Percentiles rank a stretch among this genome's conserved stretches.
Evolutionary conservation across 345 rosid species (phyloP).

Genomic region (Populus deltoides): DNA sequence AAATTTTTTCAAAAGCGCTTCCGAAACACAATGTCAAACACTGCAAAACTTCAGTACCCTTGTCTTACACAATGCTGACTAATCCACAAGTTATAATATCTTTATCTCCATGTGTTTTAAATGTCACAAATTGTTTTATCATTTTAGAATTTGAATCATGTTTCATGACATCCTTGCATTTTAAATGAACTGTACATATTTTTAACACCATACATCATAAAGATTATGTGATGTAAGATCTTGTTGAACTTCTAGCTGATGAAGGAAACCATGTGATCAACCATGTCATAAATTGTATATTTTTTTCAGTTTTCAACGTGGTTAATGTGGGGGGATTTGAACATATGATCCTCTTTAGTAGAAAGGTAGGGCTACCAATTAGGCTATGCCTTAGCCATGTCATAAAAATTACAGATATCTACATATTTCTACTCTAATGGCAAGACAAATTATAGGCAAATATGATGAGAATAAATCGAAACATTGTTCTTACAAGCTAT

Average conservation of each 20-base stretch:
- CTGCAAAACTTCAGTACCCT: not conserved
- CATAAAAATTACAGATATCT: not conserved
- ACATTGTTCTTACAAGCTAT: conserved; percentile 29
- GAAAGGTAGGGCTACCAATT: not conserved
- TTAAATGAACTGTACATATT: not conserved
- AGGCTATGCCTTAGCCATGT: not conserved
- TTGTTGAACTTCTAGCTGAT: not conserved
- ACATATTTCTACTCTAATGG: not conserved
- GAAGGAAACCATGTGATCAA: not conserved
- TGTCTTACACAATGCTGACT: not conserved
- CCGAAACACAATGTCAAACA: not conserved
- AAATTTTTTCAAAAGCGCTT: too few species aligned
- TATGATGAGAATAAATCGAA: not conserved
- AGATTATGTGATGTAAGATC: not conserved
- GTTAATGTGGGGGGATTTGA: not conserved
- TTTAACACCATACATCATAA: too few species aligned
- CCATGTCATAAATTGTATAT: not conserved
- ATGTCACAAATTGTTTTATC: not conserved
- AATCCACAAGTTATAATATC: too few species aligned
- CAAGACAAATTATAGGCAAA: not conserved
- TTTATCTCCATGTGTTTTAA: not conserved
- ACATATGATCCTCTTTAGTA: not conserved
- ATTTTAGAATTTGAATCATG: not conserved
- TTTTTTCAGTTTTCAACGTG: not conserved
- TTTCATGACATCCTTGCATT: not conserved